Percentiles rank a stretch among this genome's conserved stretches.
Conservation (phyloP, 257 asterid species). For the Nyctanthes arbortristis region DNA sequence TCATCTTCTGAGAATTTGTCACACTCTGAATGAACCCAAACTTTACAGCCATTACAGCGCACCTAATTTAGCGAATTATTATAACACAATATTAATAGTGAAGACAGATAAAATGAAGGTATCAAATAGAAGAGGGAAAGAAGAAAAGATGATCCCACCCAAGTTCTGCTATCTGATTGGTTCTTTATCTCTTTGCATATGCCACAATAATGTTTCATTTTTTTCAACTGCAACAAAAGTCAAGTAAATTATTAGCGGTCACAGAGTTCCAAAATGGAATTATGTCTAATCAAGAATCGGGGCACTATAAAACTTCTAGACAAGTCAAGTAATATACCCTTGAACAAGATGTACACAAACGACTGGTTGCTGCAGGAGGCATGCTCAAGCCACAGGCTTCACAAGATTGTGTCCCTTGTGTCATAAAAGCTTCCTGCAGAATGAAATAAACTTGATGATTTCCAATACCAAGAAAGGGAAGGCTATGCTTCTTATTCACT, state of each 20-base stretch:
- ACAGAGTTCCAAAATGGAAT: conserved; percentile 19
- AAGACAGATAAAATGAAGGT: too few species aligned
- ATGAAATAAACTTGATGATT: conserved; percentile 13
- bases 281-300: conserved; percentile 24
- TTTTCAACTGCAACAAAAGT: conserved; percentile 68
- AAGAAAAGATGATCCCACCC: conserved; percentile 59
- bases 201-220: conserved; percentile 83
- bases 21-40: conserved; percentile 96
- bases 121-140: conserved; percentile 10
- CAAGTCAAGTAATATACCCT: conserved; percentile 63
- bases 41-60: conserved; percentile 96
- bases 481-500: conserved; percentile 7
- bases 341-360: conserved; percentile 84
- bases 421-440: conserved; percentile 50
- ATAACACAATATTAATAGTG: too few species aligned
- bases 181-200: conserved; percentile 93
- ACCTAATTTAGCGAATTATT: conserved; percentile 44
- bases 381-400: conserved; percentile 79
- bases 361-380: conserved; percentile 57
- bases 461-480: conserved; percentile 12
- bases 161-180: conserved; percentile 78
- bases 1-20: conserved; percentile 64
- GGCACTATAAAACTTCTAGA: conserved; percentile 1
- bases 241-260: conserved; percentile 24
- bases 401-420: conserved; percentile 62